These are phyloP conservation scores for Venustampulla echinocandica DNA, from an alignment of 495 filamentous ascomycete species.

Conservation along the genomic window DNA sequence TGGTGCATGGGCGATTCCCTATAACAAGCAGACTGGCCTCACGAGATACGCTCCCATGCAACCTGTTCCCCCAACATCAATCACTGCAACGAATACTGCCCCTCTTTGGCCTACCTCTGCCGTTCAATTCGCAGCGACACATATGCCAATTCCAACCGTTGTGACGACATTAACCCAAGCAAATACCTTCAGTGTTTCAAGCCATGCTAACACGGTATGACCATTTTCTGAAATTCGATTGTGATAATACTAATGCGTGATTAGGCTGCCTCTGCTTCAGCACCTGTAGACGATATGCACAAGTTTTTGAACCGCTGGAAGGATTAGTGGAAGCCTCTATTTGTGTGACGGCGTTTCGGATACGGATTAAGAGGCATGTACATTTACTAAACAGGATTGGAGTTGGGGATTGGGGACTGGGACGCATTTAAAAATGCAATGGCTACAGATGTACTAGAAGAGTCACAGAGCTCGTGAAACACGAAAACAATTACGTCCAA, in stretches of 20 bases:
- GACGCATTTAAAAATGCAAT: neutral
- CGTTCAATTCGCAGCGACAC: conserved; percentile 49
- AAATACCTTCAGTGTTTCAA: conserved; percentile 45
- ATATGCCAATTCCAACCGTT: conserved; percentile 44
- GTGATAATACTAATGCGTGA: conserved; percentile 34
- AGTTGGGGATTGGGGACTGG: neutral
- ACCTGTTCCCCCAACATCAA: conserved; percentile 53
- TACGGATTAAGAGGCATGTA: neutral
- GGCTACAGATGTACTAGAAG: neutral
- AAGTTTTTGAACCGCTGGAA: conserved; percentile 52
- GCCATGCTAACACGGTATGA: conserved; percentile 58
- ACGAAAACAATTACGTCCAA: no score
- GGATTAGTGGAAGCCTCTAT: conserved; percentile 32
- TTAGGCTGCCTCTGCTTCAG: conserved; percentile 19
- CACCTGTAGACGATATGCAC: conserved; percentile 46
- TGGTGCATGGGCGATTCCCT: conserved; percentile 44
- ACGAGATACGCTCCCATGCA: conserved; percentile 70
- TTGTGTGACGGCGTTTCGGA: no score
- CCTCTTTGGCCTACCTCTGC: conserved; percentile 56
- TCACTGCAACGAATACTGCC: conserved; percentile 45
- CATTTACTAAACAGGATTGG: neutral
- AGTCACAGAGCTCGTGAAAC: no score
- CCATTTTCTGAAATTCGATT: conserved; percentile 11
- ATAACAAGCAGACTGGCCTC: conserved; percentile 51
- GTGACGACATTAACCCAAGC: conserved; percentile 53